phyloP scores from a whole-genome alignment of 495 filamentous ascomycete genomes.

The Hypoxylon intermedium region DNA sequence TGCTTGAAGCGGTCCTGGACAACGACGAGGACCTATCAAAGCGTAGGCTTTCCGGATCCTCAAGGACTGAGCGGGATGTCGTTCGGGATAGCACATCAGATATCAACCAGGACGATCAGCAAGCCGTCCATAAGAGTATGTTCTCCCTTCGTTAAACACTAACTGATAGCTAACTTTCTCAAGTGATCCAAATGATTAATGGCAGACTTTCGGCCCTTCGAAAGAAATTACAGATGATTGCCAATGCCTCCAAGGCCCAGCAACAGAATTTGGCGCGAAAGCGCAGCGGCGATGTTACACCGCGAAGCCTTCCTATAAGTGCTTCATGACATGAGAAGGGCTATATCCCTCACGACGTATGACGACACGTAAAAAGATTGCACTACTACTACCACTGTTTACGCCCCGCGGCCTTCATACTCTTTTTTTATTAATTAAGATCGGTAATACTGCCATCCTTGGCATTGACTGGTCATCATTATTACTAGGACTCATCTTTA shows the following conservation, averaged over 20 bases:
- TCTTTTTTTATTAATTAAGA: conserved; percentile 33
- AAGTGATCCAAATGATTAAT: conserved; percentile 58
- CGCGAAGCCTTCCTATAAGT: conserved; percentile 49
- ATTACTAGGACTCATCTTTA: conserved; percentile 28
- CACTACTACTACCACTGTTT: conserved; percentile 39
- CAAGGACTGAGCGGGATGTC: conserved; percentile 51
- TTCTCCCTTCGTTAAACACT: not conserved
- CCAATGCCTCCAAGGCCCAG: conserved; percentile 49
- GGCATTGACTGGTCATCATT: conserved; percentile 12
- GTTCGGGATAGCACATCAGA: conserved; percentile 58
- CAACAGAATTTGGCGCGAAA: conserved; percentile 43
- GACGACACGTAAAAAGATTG: conserved; percentile 47
- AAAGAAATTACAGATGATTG: conserved; percentile 55
- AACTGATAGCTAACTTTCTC: conserved; percentile 19
- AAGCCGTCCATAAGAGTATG: conserved; percentile 72
- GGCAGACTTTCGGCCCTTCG: conserved; percentile 48
- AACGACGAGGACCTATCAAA: conserved; percentile 72
- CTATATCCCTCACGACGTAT: conserved; percentile 39
- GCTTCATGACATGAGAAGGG: conserved; percentile 40
- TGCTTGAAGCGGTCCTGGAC: conserved; percentile 94
- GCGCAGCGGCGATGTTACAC: conserved; percentile 55
- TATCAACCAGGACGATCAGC: conserved; percentile 75
- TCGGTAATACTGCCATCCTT: conserved; percentile 6
- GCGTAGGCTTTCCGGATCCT: conserved; percentile 46
- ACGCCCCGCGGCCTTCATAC: conserved; percentile 42